Conservation (phyloP, 345 rosid genomes). For the Passiflora organensis region DNA sequence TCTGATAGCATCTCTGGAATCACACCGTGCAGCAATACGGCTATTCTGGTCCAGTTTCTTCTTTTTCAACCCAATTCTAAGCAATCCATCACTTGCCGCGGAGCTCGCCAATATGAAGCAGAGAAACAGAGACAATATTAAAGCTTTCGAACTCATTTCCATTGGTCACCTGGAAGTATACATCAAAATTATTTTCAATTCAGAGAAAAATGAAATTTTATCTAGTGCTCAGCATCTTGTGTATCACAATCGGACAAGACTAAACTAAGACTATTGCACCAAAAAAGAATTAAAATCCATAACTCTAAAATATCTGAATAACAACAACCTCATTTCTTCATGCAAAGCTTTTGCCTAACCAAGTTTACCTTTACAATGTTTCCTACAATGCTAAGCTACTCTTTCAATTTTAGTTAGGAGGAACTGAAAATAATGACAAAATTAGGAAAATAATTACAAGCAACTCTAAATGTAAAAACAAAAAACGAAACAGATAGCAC, state of each 20-base stretch:
- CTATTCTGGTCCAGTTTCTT: constrained; percentile 11
- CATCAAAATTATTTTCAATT: neutral
- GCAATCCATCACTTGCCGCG: constrained; percentile 11
- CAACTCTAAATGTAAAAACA: no score
- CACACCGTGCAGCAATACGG: constrained; percentile 18
- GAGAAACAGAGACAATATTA: constrained; percentile 37
- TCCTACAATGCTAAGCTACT: neutral
- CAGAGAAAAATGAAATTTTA: neutral
- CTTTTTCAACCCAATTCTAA: constrained; percentile 30
- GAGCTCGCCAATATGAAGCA: constrained; percentile 32
- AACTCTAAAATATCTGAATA: neutral
- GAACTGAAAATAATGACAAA: no score
- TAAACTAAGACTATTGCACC: neutral
- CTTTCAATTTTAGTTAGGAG: no score
- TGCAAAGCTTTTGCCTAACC: neutral
- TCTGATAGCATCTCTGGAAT: constrained; percentile 4
- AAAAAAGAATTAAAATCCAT: neutral
- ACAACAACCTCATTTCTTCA: neutral
- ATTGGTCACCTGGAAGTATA: constrained; percentile 44
- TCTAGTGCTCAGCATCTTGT: no score
- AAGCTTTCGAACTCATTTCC: constrained; percentile 30
- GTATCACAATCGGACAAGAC: neutral
- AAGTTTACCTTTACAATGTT: neutral
- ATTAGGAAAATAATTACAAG: no score
- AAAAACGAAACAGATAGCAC: neutral